Conservation (phyloP, 805 yeast species). For the Zygosaccharomyces bisporus region DNA sequence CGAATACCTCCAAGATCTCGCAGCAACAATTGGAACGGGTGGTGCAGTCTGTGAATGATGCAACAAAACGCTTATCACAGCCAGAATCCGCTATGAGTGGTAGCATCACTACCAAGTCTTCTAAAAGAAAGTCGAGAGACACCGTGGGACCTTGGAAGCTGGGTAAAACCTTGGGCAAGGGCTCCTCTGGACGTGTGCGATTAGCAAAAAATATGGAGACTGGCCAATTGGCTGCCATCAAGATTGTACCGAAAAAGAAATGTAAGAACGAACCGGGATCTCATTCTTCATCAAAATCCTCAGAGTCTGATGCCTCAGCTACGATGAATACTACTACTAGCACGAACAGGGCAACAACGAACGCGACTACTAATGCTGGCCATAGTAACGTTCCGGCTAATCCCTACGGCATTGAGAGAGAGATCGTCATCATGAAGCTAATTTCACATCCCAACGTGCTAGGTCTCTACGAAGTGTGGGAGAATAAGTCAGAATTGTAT, state of each 20-base stretch:
- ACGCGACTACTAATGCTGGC: constrained; percentile 19
- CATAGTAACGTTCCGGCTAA: constrained; percentile 18
- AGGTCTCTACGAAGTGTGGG: constrained; percentile 97
- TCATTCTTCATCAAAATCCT: constrained; percentile 14
- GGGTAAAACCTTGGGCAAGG: constrained; percentile 75
- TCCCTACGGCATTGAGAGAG: constrained; percentile 95
- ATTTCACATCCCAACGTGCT: constrained; percentile 91
- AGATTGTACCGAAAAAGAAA: constrained; percentile 64
- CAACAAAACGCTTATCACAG: constrained; percentile 35
- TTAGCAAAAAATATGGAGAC: constrained; percentile 65
- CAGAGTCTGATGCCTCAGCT: constrained; percentile 16
- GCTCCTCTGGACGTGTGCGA: constrained; percentile 78
- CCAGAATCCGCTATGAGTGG: constrained; percentile 28
- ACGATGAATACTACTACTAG: constrained; percentile 13
- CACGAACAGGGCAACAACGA: constrained; percentile 12
- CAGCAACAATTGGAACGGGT: constrained; percentile 30
- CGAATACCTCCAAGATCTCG: constrained; percentile 9
- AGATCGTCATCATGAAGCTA: constrained; percentile 94
- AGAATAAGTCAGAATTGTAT: constrained; percentile 83
- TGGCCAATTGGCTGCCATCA: constrained; percentile 78
- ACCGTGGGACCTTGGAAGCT: constrained; percentile 79
- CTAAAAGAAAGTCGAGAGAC: constrained; percentile 34
- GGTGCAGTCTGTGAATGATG: constrained; percentile 35
- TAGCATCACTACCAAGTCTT: constrained; percentile 28
- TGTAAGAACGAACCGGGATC: constrained; percentile 17